Conservation (phyloP, 768 basidiomycete genomes). For the Collybia nuda region DNA sequence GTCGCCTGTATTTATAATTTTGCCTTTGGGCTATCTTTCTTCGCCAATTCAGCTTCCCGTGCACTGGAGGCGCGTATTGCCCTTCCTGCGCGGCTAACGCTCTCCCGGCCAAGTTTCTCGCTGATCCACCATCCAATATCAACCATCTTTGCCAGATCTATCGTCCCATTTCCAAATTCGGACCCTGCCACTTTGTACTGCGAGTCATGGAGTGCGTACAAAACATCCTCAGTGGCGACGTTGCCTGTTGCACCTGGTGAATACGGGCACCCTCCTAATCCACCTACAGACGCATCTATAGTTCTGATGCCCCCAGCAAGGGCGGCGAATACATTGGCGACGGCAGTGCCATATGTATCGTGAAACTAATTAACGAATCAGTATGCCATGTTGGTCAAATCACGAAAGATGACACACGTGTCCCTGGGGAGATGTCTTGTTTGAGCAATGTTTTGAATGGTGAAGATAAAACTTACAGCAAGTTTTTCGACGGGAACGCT, state of each 20-base stretch:
- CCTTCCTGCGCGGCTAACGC: slow-evolving; percentile 73
- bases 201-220: slow-evolving; percentile 77
- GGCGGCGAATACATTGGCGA: slow-evolving; percentile 73
- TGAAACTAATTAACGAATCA: slow-evolving; percentile 58
- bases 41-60: slow-evolving; percentile 26
- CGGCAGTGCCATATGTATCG: slow-evolving; percentile 85
- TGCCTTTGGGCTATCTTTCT: slow-evolving; percentile 3
- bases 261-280: slow-evolving; percentile 94
- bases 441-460: background rate
- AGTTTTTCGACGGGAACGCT: slow-evolving; percentile 61
- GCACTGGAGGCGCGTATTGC: slow-evolving; percentile 59
- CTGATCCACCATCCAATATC: slow-evolving; percentile 86
- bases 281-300: slow-evolving; percentile 82
- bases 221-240: slow-evolving; percentile 89
- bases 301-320: slow-evolving; percentile 76
- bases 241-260: slow-evolving; percentile 96
- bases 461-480: slow-evolving; percentile 48
- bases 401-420: slow-evolving; percentile 37
- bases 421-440: slow-evolving; percentile 32
- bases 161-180: slow-evolving; percentile 30
- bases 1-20: background rate
- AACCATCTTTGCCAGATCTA: slow-evolving; percentile 67
- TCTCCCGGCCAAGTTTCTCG: slow-evolving; percentile 60
- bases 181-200: slow-evolving; percentile 53
- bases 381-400: too few species aligned